Percentiles rank a stretch among this genome's conserved stretches.
Conservation (phyloP, 805 yeast genomes). For the Candida lessepsii region DNA sequence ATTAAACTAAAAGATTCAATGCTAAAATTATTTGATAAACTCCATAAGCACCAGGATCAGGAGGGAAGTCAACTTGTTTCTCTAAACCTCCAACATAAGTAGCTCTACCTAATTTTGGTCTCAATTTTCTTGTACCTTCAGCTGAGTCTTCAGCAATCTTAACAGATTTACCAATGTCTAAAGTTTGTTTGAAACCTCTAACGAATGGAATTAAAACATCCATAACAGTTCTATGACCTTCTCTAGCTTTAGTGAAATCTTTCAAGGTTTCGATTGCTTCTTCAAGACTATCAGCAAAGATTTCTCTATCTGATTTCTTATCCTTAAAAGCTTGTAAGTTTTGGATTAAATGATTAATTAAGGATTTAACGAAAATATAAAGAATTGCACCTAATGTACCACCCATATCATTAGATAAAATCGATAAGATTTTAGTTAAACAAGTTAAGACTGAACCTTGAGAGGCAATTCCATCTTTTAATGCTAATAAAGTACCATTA, state of each 20-base stretch:
- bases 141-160: slow-evolving; percentile 28
- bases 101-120: slow-evolving; percentile 38
- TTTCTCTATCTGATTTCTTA: slow-evolving; percentile 7
- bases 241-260: slow-evolving; percentile 35
- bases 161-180: slow-evolving; percentile 23
- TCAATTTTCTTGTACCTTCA: slow-evolving; percentile 33
- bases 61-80: slow-evolving; percentile 27
- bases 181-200: slow-evolving; percentile 18
- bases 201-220: slow-evolving; percentile 39
- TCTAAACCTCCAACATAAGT: slow-evolving; percentile 34
- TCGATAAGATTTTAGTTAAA: slow-evolving; percentile 23
- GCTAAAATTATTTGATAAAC: slow-evolving; percentile 33
- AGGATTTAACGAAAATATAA: slow-evolving; percentile 29
- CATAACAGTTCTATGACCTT: slow-evolving; percentile 40
- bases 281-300: slow-evolving; percentile 22
- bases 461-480: slow-evolving; percentile 21
- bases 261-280: slow-evolving; percentile 28
- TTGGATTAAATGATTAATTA: slow-evolving; percentile 19
- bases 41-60: slow-evolving; percentile 44
- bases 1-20: slow-evolving; percentile 12
- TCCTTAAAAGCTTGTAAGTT: slow-evolving; percentile 12
- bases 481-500: slow-evolving; percentile 22
- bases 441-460: slow-evolving; percentile 25
- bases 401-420: slow-evolving; percentile 37
- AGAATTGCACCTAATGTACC: slow-evolving; percentile 40